Percentiles rank a stretch among this genome's conserved stretches.
Evolutionary conservation across 176 grass and related monocot genomes (phyloP).

Genomic region (Cenchrus purpureus): DNA sequence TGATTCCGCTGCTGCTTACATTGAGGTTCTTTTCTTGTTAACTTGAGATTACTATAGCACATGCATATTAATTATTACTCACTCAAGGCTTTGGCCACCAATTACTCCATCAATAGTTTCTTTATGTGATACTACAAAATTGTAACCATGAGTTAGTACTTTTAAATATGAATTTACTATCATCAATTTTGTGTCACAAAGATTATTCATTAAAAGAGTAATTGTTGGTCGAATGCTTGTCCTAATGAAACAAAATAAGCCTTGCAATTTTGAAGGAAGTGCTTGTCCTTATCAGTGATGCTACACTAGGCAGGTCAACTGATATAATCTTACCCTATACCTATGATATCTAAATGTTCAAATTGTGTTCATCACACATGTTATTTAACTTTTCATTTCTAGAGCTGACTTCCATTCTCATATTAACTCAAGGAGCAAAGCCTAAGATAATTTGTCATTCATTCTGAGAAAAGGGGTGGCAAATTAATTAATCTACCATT

Average conservation of each 20-base stretch:
- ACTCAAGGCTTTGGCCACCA: background rate
- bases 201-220: background rate
- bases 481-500: constrained; percentile 9
- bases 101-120: background rate
- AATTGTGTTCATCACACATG: background rate
- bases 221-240: background rate
- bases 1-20: constrained; percentile 63
- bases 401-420: constrained; percentile 10
- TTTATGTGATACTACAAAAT: background rate
- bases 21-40: constrained; percentile 54
- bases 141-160: background rate
- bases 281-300: background rate
- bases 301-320: background rate
- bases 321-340: constrained; percentile 9
- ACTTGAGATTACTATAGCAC: constrained; percentile 47
- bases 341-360: background rate
- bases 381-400: background rate
- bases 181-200: background rate
- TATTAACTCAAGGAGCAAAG: background rate
- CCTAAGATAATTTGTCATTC: background rate
- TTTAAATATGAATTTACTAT: background rate
- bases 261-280: background rate
- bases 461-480: background rate
- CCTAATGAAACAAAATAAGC: background rate
- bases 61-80: constrained; percentile 30